These are phyloP conservation scores for Blepharisma stoltei DNA, from an alignment of 73 alveolate genomes.

Conservation along the genomic window DNA sequence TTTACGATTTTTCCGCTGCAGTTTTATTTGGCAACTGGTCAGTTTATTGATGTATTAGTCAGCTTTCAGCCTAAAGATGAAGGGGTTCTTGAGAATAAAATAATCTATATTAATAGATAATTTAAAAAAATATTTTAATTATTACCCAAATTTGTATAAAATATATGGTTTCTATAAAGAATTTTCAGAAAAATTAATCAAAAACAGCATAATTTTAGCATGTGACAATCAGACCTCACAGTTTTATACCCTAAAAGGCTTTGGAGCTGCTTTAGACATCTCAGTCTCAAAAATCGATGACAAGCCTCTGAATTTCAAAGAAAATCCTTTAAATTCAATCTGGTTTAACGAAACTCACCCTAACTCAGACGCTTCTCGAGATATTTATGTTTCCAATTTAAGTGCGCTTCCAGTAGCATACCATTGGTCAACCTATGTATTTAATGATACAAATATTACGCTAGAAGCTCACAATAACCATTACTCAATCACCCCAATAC, in stretches of 20 bases:
- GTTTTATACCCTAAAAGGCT: conserved; percentile 74
- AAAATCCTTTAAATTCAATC: conserved; percentile 62
- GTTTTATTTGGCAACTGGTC: conserved; percentile 83
- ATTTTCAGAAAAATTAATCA: too few relatives aligned
- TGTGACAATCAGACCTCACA: conserved; percentile 86
- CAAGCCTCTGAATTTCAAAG: conserved; percentile 63
- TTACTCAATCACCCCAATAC: conserved; percentile 77
- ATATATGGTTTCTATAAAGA: too few relatives aligned
- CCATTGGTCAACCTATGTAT: conserved; percentile 89
- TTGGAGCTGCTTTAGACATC: conserved; percentile 78
- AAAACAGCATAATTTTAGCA: conserved; percentile 80
- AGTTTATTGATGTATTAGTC: conserved; percentile 83
- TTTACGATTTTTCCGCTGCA: conserved; percentile 86
- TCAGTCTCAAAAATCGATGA: conserved; percentile 81
- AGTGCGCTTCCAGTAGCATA: conserved; percentile 72
- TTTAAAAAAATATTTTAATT: too few relatives aligned
- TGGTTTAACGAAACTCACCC: conserved; percentile 86
- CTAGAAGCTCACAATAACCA: conserved; percentile 77
- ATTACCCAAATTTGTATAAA: too few relatives aligned
- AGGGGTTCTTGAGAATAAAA: conserved; percentile 75
- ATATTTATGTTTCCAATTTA: conserved; percentile 58
- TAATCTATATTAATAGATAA: too few relatives aligned
- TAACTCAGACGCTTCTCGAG: conserved; percentile 67
- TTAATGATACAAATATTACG: conserved; percentile 63
- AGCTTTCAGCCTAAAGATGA: conserved; percentile 80